phyloP scores from a whole-genome alignment of 345 rosid species.

The Eutrema japonicum region DNA sequence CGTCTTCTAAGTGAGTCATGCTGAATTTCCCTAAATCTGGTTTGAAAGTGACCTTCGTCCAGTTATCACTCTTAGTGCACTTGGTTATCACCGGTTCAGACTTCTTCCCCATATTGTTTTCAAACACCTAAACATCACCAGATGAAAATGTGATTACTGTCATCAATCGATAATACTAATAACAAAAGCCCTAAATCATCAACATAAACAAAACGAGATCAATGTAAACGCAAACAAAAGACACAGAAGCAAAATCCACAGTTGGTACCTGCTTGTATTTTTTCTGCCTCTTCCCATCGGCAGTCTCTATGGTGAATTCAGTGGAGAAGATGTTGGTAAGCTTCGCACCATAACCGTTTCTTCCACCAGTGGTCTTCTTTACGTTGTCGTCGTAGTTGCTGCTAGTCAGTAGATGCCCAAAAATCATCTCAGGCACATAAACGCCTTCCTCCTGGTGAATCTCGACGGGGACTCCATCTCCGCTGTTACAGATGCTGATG shows the following conservation, averaged over 20 bases:
- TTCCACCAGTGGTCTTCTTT: slow-evolving; percentile 97
- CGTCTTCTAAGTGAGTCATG: slow-evolving; percentile 82
- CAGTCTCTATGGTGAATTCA: slow-evolving; percentile 88
- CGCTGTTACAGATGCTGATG: slow-evolving; percentile 87
- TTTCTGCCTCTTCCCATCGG: slow-evolving; percentile 77
- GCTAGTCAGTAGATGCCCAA: slow-evolving; percentile 90
- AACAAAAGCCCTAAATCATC: background rate
- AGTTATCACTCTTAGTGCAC: slow-evolving; percentile 75
- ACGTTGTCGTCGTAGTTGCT: slow-evolving; percentile 81
- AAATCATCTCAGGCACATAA: slow-evolving; percentile 91
- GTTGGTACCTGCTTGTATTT: slow-evolving; percentile 81
- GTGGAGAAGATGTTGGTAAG: slow-evolving; percentile 89
- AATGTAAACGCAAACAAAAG: no score
- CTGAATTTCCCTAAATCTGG: slow-evolving; percentile 83
- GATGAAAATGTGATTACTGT: no score
- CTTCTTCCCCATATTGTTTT: slow-evolving; percentile 86
- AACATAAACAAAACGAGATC: background rate
- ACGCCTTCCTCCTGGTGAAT: slow-evolving; percentile 90
- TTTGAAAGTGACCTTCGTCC: slow-evolving; percentile 92
- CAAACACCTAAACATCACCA: slow-evolving; percentile 63
- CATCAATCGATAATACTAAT: background rate
- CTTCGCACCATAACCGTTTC: slow-evolving; percentile 97
- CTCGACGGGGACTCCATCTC: slow-evolving; percentile 95
- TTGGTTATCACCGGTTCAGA: slow-evolving; percentile 70
- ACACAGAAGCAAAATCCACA: background rate